A percentile compares a stretch with the other conserved stretches of the same genome.
Evolutionary conservation across 768 basidiomycete species (phyloP).

Genomic region (Mycena albidolilacea): DNA sequence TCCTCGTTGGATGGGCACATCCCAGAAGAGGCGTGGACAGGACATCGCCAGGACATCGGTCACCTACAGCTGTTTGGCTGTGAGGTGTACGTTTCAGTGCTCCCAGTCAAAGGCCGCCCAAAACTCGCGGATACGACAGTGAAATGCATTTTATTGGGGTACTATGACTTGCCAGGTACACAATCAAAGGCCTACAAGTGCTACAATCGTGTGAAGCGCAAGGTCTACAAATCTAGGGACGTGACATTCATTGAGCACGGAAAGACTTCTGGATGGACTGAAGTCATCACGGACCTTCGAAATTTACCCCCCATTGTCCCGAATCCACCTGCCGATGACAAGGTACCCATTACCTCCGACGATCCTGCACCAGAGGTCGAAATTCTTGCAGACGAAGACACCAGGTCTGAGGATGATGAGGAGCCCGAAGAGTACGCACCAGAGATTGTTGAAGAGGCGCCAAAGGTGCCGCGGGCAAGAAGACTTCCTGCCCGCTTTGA

Average conservation of each 20-base stretch:
- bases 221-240: slow-evolving; percentile 16
- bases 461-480: neutral
- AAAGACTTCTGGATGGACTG: slow-evolving; percentile 16
- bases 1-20: slow-evolving; percentile 15
- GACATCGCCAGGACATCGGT: neutral
- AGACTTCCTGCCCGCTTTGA: neutral
- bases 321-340: neutral
- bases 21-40: neutral
- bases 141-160: neutral
- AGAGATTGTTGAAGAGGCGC: neutral
- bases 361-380: neutral
- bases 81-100: neutral
- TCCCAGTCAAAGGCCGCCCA: neutral
- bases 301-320: slow-evolving; percentile 14
- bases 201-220: neutral
- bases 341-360: slow-evolving; percentile 10
- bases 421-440: neutral
- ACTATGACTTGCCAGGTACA: no score
- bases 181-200: slow-evolving; percentile 22
- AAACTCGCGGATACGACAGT: neutral
- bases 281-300: slow-evolving; percentile 24
- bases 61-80: slow-evolving; percentile 16
- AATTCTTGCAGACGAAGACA: neutral
- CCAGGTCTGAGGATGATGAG: neutral
- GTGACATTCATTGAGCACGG: slow-evolving; percentile 14